Base-by-base conservation (phyloP, 352 stramenopile species). In the Phytopythium oedochilum region DNA sequence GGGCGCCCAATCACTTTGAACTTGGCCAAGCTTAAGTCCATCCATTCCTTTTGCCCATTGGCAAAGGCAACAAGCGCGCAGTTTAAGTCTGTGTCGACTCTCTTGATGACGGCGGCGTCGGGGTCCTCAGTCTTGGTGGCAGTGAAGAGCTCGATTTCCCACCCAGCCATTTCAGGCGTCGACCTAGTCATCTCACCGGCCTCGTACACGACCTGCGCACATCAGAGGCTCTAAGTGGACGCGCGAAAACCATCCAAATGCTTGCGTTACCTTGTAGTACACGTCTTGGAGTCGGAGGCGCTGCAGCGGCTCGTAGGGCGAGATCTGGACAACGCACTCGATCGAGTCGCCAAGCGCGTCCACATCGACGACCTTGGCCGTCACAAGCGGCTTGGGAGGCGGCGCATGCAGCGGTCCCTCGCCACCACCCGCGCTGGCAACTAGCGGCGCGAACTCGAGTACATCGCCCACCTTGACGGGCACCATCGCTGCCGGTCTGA, bases 71-170 rank as follows among this genome's bases (percentile, higher is more conserved):
- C 51, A 18, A 85, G 62, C 15, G 70, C 71, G 45, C 76, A 85
- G 50, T 87, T 87, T 40, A 87, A 72, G 18, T 74, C 67, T 2
- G 46, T 48, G 42, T 87, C 71, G 15, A 85, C 61, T 48, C 76
- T 66, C 53, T 83, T 83, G 47, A 85, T 68, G 11, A 75, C 51
- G 0, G 63, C 69, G 3, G 15, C 15, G 10, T 75, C 70, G 7
- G 60, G 23, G 1, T 45, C 35, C 43, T 73, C 66, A 10, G 45
- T 48, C 15, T 66, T 56, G 7, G 63, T 52, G 28, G n/a, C n/a
- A n/a, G 42, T 66, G 31, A 54, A 28, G 22, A 85, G 60, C 34
- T 83, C 71, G 18, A 87, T 64, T 32, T 78, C 55, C 76, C 61
- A 78, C 3, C 71, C 71, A 14, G 68, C 51, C 71, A 87, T 83